These are phyloP conservation scores for Murraya koenigii DNA, from an alignment of 345 rosid genomes.

Conservation along the genomic window DNA sequence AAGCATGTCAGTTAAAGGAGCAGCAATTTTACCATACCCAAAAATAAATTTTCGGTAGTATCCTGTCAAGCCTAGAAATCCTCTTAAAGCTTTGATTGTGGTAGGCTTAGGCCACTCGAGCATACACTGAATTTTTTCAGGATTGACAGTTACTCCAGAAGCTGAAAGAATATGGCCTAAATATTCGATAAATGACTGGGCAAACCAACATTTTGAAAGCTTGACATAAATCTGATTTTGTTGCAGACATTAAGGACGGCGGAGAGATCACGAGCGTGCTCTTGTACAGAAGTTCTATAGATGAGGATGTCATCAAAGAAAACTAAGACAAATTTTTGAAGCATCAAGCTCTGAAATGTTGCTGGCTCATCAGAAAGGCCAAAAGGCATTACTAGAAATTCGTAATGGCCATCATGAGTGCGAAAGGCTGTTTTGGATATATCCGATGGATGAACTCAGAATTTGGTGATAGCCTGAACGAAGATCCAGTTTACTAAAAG, in stretches of 20 bases:
- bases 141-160: background rate
- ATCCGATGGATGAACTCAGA: background rate
- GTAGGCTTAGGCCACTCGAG: background rate
- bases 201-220: background rate
- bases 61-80: background rate
- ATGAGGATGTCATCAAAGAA: background rate
- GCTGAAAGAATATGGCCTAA: background rate
- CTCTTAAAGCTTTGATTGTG: background rate
- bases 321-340: background rate
- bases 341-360: background rate
- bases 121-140: background rate
- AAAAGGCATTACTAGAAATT: background rate
- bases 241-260: background rate
- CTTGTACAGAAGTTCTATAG: background rate
- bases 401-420: background rate
- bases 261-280: background rate
- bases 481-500: background rate
- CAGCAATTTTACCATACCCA: background rate
- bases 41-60: background rate
- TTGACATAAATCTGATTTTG: background rate
- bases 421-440: background rate
- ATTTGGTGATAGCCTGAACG: background rate
- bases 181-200: background rate
- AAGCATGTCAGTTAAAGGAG: background rate
- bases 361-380: background rate